Conservation (phyloP, 768 basidiomycete species). For the Lentinula sp. region DNA sequence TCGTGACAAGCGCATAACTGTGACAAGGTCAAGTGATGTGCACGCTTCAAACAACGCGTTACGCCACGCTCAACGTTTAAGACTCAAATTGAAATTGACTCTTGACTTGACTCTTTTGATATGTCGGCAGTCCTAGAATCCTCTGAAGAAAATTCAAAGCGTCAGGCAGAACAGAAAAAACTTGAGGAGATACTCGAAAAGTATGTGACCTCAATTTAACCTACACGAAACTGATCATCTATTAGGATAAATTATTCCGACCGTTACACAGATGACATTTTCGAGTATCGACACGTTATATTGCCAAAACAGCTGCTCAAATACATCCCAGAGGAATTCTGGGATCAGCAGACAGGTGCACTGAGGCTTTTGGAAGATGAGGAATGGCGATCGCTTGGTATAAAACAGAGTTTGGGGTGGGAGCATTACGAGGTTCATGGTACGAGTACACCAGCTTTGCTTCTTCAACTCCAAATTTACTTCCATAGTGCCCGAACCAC, state of each 20-base stretch:
- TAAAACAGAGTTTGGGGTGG: slow-evolving; percentile 95
- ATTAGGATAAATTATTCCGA: slow-evolving; percentile 85
- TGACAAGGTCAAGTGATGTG: background rate
- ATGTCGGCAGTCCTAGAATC: slow-evolving; percentile 21
- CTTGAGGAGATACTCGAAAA: slow-evolving; percentile 78
- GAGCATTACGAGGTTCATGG: slow-evolving; percentile 98
- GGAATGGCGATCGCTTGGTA: slow-evolving; percentile 96
- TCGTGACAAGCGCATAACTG: background rate
- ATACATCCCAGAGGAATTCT: slow-evolving; percentile 84
- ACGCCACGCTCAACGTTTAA: background rate
- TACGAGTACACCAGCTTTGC: slow-evolving; percentile 21
- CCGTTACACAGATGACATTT: slow-evolving; percentile 87
- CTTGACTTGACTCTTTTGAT: background rate
- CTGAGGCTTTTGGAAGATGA: slow-evolving; percentile 78
- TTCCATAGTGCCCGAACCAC: slow-evolving; percentile 76
- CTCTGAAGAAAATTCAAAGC: slow-evolving; percentile 24
- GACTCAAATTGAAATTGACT: no score
- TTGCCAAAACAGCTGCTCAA: slow-evolving; percentile 93
- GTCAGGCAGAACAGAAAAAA: slow-evolving; percentile 40
- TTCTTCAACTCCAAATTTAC: background rate
- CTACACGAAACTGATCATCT: slow-evolving; percentile 10
- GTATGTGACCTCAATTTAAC: slow-evolving; percentile 27
- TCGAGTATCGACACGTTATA: slow-evolving; percentile 96
- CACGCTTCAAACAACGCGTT: background rate
- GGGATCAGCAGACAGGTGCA: slow-evolving; percentile 70